Percentiles rank a stretch among this genome's conserved stretches.
Evolutionary conservation across 2,329 filamentous ascomycete species (phyloP).

Genomic region (Cordyceps cateniannulata): DNA sequence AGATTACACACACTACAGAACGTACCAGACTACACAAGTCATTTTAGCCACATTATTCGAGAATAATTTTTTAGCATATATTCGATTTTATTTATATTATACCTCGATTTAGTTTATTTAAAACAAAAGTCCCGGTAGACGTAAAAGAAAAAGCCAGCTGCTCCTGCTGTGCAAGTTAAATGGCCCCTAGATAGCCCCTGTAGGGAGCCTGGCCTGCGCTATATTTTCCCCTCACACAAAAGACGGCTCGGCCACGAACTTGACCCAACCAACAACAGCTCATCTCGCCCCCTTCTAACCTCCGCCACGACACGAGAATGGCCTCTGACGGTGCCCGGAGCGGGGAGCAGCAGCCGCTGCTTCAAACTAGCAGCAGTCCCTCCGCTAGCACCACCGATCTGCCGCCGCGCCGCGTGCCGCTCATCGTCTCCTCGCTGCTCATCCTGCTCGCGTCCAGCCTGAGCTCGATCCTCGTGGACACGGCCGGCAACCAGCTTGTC

Average conservation of each 20-base stretch:
- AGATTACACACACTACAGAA: too few species aligned
- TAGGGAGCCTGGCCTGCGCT: not conserved
- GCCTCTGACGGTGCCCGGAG: not conserved
- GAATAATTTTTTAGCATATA: too few species aligned
- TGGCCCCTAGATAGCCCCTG: not conserved
- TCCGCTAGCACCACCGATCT: not conserved
- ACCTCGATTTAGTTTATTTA: too few species aligned
- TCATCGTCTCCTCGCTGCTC: not conserved
- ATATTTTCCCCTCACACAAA: not conserved
- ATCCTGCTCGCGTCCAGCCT: not conserved
- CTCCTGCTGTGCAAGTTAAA: too few species aligned
- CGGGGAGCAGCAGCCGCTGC: not conserved
- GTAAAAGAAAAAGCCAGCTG: too few species aligned
- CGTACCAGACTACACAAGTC: too few species aligned
- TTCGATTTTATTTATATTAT: too few species aligned
- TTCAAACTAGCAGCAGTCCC: not conserved
- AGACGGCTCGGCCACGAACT: too few species aligned
- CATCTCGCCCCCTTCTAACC: not conserved
- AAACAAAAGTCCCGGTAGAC: too few species aligned
- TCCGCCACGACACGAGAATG: not conserved
- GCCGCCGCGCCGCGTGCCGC: not conserved
- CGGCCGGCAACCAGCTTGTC: slow-evolving; percentile 1
- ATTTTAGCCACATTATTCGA: too few species aligned
- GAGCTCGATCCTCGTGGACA: not conserved
- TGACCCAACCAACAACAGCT: not conserved